Percentiles rank a stretch among this genome's conserved stretches.
Conservation (phyloP, 169 alveolate species). For the Plasmodium gallinaceum region DNA sequence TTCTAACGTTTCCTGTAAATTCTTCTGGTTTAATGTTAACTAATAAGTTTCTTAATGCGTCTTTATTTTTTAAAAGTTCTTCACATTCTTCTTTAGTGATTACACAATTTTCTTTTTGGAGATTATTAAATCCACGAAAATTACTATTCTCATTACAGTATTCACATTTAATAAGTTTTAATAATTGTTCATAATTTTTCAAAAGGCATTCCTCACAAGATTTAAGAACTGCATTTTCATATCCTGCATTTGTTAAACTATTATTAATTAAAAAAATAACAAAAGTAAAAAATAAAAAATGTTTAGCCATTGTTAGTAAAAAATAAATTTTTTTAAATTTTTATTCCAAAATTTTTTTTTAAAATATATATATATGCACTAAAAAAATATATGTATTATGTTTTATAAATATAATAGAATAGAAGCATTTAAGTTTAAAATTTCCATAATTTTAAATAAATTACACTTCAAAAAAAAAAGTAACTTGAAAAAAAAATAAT, state of each 20-base stretch:
- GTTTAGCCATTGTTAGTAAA: not conserved
- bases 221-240: not conserved
- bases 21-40: not conserved
- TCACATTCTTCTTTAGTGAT: constrained; percentile 32
- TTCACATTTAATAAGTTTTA: constrained; percentile 48
- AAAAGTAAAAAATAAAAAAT: constrained; percentile 3
- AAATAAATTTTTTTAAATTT: too few species aligned
- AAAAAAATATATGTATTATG: too few species aligned
- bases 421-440: too few species aligned
- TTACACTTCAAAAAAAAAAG: too few species aligned
- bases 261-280: constrained; percentile 7
- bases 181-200: constrained; percentile 38
- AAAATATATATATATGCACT: too few species aligned
- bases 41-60: constrained; percentile 11
- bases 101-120: constrained; percentile 8
- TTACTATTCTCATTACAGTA: constrained; percentile 13
- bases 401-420: too few species aligned
- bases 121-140: not conserved
- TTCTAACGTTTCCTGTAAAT: not conserved
- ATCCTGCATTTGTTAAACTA: not conserved
- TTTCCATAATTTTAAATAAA: too few species aligned
- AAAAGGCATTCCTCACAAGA: constrained; percentile 2
- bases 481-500: too few species aligned
- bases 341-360: too few species aligned
- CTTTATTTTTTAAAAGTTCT: not conserved